phyloP scores from a whole-genome alignment of 371 early-diverging fungal genomes.

The Rozella allomycis region DNA sequence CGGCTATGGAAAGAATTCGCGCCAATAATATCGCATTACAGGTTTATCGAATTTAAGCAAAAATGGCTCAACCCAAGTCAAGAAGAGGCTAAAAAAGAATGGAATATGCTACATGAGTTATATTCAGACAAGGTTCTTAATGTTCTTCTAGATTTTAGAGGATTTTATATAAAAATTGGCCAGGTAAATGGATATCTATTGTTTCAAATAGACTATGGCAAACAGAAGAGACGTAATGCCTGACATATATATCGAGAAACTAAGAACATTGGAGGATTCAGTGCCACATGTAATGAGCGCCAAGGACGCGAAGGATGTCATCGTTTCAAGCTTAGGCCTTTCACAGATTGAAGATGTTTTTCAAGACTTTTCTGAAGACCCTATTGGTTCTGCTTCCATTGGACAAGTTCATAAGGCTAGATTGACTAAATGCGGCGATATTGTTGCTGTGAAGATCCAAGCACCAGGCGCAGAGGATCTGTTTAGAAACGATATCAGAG shows the following conservation, averaged over 20 bases:
- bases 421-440: conserved; percentile 1
- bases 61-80: no score
- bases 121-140: conserved; percentile 4
- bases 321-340: conserved; percentile 2
- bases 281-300: conserved; percentile 6
- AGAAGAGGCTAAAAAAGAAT: no score
- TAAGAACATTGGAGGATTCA: conserved; percentile 5
- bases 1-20: no score
- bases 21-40: no score
- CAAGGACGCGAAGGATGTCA: conserved; percentile 2
- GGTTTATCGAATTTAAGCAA: no score
- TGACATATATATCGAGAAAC: conserved; percentile 6
- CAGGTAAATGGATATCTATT: no score
- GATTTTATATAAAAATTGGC: conserved; percentile 9
- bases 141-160: conserved; percentile 4
- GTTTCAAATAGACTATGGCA: no score
- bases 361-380: conserved; percentile 5
- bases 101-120: conserved; percentile 5
- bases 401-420: conserved; percentile 9
- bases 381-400: conserved; percentile 8
- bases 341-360: conserved; percentile 5
- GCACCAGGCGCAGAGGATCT: conserved; percentile 6
- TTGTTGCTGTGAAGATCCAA: conserved; percentile 9
- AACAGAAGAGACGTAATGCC: conserved; percentile 5
- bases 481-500: conserved; percentile 5